Evolutionary conservation across 257 asterid species (phyloP).

Genomic region (Rhazya stricta): DNA sequence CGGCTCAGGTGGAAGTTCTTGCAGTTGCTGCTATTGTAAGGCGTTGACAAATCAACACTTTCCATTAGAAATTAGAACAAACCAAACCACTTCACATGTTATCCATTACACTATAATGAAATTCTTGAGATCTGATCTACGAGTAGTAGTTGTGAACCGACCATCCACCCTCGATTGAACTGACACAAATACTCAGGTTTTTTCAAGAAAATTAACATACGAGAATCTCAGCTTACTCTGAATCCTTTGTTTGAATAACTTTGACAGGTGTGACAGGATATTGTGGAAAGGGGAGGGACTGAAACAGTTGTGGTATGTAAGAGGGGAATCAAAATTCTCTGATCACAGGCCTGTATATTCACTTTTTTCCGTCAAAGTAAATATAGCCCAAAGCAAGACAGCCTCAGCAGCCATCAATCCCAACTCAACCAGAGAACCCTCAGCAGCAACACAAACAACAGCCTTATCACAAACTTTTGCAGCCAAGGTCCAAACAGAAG

Average conservation of each 20-base stretch:
- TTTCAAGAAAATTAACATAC: too few relatives aligned
- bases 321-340: conserved; percentile 81
- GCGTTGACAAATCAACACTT: neutral
- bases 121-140: neutral
- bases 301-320: conserved; percentile 56
- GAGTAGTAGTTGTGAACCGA: neutral
- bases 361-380: conserved; percentile 47
- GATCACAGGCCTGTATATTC: conserved; percentile 92
- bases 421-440: neutral
- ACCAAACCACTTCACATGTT: neutral
- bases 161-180: too few relatives aligned
- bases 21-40: neutral
- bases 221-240: neutral
- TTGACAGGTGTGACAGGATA: conserved; percentile 80
- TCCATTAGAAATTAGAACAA: neutral
- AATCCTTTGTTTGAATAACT: neutral
- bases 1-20: neutral
- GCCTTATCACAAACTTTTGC: neutral
- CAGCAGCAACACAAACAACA: conserved; percentile 6
- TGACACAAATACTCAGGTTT: too few relatives aligned
- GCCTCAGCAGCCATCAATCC: neutral
- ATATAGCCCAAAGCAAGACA: neutral
- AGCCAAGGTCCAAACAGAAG: conserved; percentile 12
- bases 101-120: neutral
- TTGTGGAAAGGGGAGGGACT: conserved; percentile 89